Evolutionary conservation across 768 basidiomycete genomes (phyloP), one percentile per base, ranked within the genome.

Genomic region (Leccinum subgranulosum): DNA sequence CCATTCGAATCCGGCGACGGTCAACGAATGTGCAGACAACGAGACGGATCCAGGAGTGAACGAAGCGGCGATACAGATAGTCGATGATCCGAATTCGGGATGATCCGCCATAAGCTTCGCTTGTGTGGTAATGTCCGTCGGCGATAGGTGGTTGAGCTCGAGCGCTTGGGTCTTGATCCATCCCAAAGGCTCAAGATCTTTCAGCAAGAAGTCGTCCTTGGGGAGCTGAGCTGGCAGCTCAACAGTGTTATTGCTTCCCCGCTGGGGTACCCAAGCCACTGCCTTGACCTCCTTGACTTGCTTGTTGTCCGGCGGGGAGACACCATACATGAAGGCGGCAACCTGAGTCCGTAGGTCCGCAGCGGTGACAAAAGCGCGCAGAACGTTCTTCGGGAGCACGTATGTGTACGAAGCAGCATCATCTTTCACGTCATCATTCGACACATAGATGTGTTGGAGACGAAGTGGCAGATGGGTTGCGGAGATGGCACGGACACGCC

Each of bases 221-320:
- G 97, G 97, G 41, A 98, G 77, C 66, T 92, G 87, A 36, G 81
- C 74, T 17, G 97, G 96, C 39, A 98, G 79, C 74, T 99, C 97
- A 41, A 99, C 87, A 46, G 84, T 86, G 71, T 93, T 95, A 74
- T 98, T 98, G 69, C 89, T 93, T 33, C 97, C 96, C 29, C 95
- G 85, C 70, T 99, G 97, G 29, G 97, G 97, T n/a, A 93, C 84
- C 88, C 94, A 95, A n/a, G 84, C 94, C 50, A 99, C 78, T 23
- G 94, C 94, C 79, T 96, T 98, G 76, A 99, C 91, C 76, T 99
- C 97, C 76, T 98, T 97, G 60, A 99, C 97, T 73, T 95, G 94
- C 62, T 92, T 90, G 80, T 98, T 98, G 74, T 98, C 96, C 6
- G 92, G 84, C 4, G 96, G 94, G 6, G 94, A 95, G 19, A 81